phyloP scores from a whole-genome alignment of 208 protist genomes.

The Crithidia mellificae region DNA sequence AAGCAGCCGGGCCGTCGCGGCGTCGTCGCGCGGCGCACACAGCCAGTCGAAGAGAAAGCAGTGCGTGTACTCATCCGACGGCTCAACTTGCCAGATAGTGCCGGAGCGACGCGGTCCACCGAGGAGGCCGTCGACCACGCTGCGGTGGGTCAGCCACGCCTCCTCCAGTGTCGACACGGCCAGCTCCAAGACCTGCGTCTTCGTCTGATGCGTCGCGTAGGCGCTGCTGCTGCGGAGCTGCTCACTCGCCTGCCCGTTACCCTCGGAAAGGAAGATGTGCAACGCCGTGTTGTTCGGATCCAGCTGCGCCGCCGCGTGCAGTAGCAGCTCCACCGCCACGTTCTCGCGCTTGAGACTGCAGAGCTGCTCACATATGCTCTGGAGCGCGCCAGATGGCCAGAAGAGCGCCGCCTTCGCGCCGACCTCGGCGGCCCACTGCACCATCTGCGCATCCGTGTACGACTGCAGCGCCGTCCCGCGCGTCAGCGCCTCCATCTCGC shows the following conservation, averaged over 20 bases:
- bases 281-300: conserved; percentile 68
- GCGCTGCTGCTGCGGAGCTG: conserved; percentile 20
- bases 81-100: conserved; percentile 86
- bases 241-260: conserved; percentile 8
- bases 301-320: conserved; percentile 82
- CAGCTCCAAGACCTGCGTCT: conserved; percentile 57
- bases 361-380: conserved; percentile 79
- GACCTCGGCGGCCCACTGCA: conserved; percentile 65
- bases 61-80: conserved; percentile 83
- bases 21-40: conserved; percentile 64
- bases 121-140: conserved; percentile 77
- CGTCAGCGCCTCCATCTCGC: conserved; percentile 65
- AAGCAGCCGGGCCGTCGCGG: conserved; percentile 48
- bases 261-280: conserved; percentile 57
- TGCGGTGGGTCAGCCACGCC: conserved; percentile 80
- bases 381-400: conserved; percentile 78
- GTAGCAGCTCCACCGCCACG: conserved; percentile 72
- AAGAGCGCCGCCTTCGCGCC: conserved; percentile 61
- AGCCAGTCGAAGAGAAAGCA: conserved; percentile 89
- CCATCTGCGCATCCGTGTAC: conserved; percentile 53
- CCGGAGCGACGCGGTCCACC: conserved; percentile 75
- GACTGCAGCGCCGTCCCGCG: conserved; percentile 42
- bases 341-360: conserved; percentile 67
- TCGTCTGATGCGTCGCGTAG: conserved; percentile 60
- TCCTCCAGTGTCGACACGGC: conserved; percentile 60